Conservation (phyloP, 2,329 filamentous ascomycete species). For the Trichoderma pleuroti region DNA sequence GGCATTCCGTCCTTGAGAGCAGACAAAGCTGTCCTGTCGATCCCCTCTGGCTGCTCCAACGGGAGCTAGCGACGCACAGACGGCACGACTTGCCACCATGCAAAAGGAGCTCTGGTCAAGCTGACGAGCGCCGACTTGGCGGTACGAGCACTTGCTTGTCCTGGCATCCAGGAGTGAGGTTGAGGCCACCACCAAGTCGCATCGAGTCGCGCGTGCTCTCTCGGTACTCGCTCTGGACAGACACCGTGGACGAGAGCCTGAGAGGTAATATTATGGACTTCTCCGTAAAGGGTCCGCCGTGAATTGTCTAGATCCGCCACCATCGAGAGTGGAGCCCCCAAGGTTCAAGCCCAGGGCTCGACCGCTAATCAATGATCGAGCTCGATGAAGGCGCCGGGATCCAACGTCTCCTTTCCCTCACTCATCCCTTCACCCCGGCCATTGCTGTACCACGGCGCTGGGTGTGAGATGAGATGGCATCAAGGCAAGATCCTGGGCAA, state of each 20-base stretch:
- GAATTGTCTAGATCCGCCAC: constrained; percentile 11
- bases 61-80: constrained; percentile 19
- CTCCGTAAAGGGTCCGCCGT: not conserved
- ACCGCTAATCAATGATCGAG: constrained; percentile 18
- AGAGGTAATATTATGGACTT: constrained; percentile 2
- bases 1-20: too few relatives aligned
- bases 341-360: constrained; percentile 11
- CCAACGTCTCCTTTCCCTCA: constrained; percentile 2
- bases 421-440: not conserved
- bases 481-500: not conserved
- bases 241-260: not conserved
- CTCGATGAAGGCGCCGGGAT: constrained; percentile 4
- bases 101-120: constrained; percentile 11
- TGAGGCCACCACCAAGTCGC: not conserved
- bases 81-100: constrained; percentile 12
- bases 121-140: not conserved
- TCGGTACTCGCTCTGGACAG: not conserved
- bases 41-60: not conserved
- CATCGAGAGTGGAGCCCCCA: not conserved
- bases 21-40: not conserved
- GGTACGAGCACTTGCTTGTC: not conserved
- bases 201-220: not conserved
- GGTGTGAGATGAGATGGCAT: not conserved
- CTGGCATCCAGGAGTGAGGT: not conserved
- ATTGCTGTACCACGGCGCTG: not conserved